Evolutionary conservation across 805 yeast genomes (phyloP).

Genomic region (Vanderwaltozyma verrucispora): DNA sequence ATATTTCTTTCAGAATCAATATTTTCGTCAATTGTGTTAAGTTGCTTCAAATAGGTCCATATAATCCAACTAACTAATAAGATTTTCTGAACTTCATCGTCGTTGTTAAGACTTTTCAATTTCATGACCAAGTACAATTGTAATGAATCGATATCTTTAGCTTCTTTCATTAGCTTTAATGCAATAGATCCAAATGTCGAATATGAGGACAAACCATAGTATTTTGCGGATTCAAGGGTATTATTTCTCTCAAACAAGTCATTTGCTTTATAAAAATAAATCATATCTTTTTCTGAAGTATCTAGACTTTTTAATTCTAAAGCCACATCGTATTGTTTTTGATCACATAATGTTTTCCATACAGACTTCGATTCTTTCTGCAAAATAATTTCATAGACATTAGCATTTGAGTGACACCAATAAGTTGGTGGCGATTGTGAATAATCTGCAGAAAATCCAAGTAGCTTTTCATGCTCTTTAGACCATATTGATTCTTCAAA

Average conservation of each 20-base stretch:
- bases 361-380: constrained; percentile 61
- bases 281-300: constrained; percentile 35
- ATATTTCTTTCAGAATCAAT: background rate
- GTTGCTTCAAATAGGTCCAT: constrained; percentile 27
- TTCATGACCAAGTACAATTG: constrained; percentile 37
- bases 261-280: constrained; percentile 47
- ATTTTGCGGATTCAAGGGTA: constrained; percentile 38
- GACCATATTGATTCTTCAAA: constrained; percentile 31
- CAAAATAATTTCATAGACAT: constrained; percentile 62
- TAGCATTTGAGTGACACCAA: constrained; percentile 60
- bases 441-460: constrained; percentile 43
- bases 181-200: constrained; percentile 65
- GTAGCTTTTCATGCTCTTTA: constrained; percentile 24
- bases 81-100: constrained; percentile 21
- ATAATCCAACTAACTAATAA: constrained; percentile 30
- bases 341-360: constrained; percentile 55
- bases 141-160: constrained; percentile 34
- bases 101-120: constrained; percentile 26
- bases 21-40: constrained; percentile 29
- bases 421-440: constrained; percentile 37
- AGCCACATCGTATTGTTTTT: constrained; percentile 55
- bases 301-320: constrained; percentile 31
- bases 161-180: constrained; percentile 38
- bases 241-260: constrained; percentile 29
- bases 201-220: constrained; percentile 46